Conservation (phyloP, 306 rosid genomes). For the Pterocarpus santalinus region DNA sequence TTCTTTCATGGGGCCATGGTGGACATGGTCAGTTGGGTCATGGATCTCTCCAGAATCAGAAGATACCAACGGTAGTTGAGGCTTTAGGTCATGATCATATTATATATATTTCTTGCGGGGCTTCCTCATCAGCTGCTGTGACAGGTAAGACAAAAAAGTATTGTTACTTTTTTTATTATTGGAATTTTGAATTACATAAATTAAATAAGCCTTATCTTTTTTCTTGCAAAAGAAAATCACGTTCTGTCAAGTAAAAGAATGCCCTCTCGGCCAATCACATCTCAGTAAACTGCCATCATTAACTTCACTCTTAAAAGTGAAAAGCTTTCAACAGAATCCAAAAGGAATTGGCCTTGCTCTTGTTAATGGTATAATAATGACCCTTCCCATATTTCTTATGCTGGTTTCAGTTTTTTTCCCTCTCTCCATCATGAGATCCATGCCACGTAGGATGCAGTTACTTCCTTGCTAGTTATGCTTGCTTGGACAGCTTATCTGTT, state of each 20-base stretch:
- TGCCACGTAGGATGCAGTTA: neutral
- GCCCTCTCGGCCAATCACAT: neutral
- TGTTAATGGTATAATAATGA: neutral
- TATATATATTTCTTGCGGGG: conserved; percentile 82
- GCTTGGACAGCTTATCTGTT: neutral
- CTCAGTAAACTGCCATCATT: neutral
- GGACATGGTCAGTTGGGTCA: conserved; percentile 95
- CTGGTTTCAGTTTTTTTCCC: neutral
- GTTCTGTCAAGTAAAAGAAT: neutral
- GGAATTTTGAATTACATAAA: neutral
- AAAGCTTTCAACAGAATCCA: neutral
- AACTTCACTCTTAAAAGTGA: conserved; percentile 4
- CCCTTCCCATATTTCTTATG: neutral
- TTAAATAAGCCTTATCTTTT: neutral
- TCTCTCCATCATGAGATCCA: conserved; percentile 20
- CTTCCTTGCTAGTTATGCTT: conserved; percentile 15
- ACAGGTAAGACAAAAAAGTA: conserved; percentile 63
- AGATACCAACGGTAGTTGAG: conserved; percentile 68
- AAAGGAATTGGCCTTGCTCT: neutral
- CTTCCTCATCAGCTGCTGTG: conserved; percentile 89
- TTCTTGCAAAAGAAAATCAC: neutral
- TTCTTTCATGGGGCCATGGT: conserved; percentile 98
- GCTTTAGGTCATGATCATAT: conserved; percentile 67
- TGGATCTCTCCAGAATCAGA: conserved; percentile 72
- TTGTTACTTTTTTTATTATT: neutral